Percentiles rank a stretch among this genome's conserved stretches.
Evolutionary conservation across 2,329 filamentous ascomycete species (phyloP).

Genomic region (Emericellopsis cladophorae): DNA sequence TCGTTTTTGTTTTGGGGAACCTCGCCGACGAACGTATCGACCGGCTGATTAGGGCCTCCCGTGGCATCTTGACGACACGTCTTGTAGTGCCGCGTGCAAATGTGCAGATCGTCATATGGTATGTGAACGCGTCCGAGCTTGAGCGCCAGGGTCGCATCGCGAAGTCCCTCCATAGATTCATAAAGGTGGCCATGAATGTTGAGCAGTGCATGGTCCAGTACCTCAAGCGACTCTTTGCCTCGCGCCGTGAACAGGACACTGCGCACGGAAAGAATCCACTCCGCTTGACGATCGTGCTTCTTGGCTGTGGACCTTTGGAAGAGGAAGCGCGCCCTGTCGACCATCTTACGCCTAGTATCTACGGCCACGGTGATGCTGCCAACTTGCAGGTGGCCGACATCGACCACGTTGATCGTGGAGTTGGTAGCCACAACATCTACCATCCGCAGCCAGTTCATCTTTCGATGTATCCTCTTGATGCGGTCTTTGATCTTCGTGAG

Average conservation of each 20-base stretch:
- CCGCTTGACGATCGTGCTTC: constrained; percentile 58
- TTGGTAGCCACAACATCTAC: constrained; percentile 80
- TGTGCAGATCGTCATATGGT: constrained; percentile 73
- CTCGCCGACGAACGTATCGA: constrained; percentile 56
- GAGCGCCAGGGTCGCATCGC: constrained; percentile 79
- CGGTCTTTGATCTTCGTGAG: constrained; percentile 70
- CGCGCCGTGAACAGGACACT: constrained; percentile 84
- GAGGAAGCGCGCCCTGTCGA: constrained; percentile 81
- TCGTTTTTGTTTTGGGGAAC: constrained; percentile 63
- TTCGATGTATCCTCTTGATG: constrained; percentile 75
- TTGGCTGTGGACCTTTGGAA: constrained; percentile 54
- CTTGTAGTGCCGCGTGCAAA: constrained; percentile 46
- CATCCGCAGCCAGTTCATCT: constrained; percentile 79
- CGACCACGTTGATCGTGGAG: constrained; percentile 61
- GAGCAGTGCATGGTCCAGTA: constrained; percentile 76
- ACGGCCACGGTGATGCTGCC: constrained; percentile 77
- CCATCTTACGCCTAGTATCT: constrained; percentile 82
- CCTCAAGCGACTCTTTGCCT: constrained; percentile 70
- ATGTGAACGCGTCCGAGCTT: constrained; percentile 87
- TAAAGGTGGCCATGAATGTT: constrained; percentile 89
- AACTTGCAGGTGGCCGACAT: constrained; percentile 75
- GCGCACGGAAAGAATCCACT: constrained; percentile 82
- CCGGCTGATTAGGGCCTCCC: constrained; percentile 4
- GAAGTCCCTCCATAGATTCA: constrained; percentile 71
- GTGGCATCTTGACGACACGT: constrained; percentile 19